phyloP scores from a whole-genome alignment of 2,329 filamentous ascomycete genomes.

The Paecilomyces sp. region DNA sequence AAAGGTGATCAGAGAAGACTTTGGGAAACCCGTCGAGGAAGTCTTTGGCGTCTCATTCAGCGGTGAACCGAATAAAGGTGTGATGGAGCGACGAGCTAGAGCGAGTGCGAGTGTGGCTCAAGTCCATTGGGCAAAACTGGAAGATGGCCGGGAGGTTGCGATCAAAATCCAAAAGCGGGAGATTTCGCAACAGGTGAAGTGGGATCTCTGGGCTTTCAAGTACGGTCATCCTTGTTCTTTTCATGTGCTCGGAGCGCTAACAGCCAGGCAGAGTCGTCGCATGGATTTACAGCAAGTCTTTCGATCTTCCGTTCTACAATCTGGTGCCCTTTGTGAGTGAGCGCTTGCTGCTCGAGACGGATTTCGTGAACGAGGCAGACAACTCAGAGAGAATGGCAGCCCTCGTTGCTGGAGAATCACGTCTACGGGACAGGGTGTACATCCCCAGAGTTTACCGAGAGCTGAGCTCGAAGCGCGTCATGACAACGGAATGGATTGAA shows the following conservation, averaged over 20 bases:
- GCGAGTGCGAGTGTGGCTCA: conserved; percentile 88
- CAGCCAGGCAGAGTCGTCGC: conserved; percentile 58
- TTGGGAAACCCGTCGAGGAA: conserved; percentile 76
- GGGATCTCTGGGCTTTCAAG: conserved; percentile 96
- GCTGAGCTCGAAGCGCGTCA: conserved; percentile 71
- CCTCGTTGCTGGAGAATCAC: conserved; percentile 67
- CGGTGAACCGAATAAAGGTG: conserved; percentile 54
- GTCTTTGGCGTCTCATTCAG: conserved; percentile 85
- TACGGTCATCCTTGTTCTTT: conserved; percentile 30
- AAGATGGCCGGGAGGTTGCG: conserved; percentile 84
- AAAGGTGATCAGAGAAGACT: conserved; percentile 79
- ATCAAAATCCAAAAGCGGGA: conserved; percentile 96
- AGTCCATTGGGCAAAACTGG: conserved; percentile 85
- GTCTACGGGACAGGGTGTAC: conserved; percentile 74
- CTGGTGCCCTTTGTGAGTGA: conserved; percentile 90
- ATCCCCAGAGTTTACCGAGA: conserved; percentile 79
- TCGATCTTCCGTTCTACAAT: conserved; percentile 86
- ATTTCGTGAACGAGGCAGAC: conserved; percentile 84
- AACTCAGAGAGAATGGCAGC: conserved; percentile 80
- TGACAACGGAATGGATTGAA: conserved; percentile 98
- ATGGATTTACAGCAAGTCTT: conserved; percentile 75
- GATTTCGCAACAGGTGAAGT: conserved; percentile 82
- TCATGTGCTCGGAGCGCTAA: conserved; percentile 9
- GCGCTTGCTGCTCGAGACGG: conserved; percentile 84
- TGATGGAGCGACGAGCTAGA: conserved; percentile 64